Evolutionary conservation across 768 basidiomycete genomes (phyloP).

Genomic region (Amanita subjunquillea): DNA sequence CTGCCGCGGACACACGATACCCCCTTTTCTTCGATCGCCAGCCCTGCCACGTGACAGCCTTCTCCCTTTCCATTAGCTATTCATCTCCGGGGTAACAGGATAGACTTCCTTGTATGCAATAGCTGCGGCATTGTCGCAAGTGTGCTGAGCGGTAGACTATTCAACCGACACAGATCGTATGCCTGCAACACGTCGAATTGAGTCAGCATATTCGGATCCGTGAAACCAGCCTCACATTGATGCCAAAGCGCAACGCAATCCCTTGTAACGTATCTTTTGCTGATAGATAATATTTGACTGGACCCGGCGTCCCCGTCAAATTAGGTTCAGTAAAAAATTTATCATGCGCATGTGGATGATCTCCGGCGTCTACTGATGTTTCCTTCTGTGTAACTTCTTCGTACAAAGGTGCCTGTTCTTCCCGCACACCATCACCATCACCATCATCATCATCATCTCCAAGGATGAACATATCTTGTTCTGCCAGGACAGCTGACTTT

Average conservation of each 20-base stretch:
- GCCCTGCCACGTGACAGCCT: no score
- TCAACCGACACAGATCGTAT: constrained; percentile 51
- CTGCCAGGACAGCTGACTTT: constrained; percentile 27
- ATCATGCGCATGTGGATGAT: constrained; percentile 29
- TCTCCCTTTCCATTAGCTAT: no score
- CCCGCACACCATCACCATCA: constrained; percentile 18
- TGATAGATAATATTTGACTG: constrained; percentile 42
- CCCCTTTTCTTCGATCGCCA: no score
- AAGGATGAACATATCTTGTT: constrained; percentile 54
- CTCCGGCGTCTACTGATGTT: constrained; percentile 11
- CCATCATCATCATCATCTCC: constrained; percentile 43
- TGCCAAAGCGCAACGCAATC: constrained; percentile 46
- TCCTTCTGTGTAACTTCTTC: neutral
- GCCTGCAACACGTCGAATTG: constrained; percentile 20
- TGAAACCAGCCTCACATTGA: constrained; percentile 41
- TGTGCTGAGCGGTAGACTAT: constrained; percentile 54
- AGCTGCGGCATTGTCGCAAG: constrained; percentile 65
- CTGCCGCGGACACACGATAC: no score
- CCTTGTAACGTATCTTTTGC: constrained; percentile 53
- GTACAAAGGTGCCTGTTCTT: constrained; percentile 16
- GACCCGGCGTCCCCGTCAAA: constrained; percentile 17
- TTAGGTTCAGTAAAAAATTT: constrained; percentile 31
- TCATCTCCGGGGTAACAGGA: constrained; percentile 35
- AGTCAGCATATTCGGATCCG: neutral
- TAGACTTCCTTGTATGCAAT: constrained; percentile 53